A percentile compares a stretch with the other conserved stretches of the same genome.
Evolutionary conservation across 2,329 filamentous ascomycete genomes (phyloP).

Genomic region (Monilinia aucupariae): DNA sequence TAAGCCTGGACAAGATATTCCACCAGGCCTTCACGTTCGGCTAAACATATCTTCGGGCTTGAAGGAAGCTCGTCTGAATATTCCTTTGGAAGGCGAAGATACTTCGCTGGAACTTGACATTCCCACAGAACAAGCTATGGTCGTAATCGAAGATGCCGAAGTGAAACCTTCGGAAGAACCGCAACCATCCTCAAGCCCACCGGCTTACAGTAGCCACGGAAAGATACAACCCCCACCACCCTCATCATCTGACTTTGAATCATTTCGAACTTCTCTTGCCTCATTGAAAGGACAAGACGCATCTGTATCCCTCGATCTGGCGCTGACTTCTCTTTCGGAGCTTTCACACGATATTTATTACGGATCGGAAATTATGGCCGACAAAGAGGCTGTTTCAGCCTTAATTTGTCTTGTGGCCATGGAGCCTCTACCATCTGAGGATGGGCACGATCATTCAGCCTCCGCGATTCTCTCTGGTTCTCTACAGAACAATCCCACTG

Average conservation of each 20-base stretch:
- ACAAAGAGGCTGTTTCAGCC: conserved; percentile 47
- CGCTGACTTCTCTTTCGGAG: conserved; percentile 54
- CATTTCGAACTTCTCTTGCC: conserved; percentile 45
- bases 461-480: conserved; percentile 53
- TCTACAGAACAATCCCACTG: conserved; percentile 60
- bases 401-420: conserved; percentile 50
- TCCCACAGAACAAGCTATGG: conserved; percentile 41
- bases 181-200: conserved; percentile 45
- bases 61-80: conserved; percentile 62
- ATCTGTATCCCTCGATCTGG: conserved; percentile 27
- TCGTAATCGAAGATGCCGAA: conserved; percentile 27
- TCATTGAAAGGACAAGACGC: conserved; percentile 43
- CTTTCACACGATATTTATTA: conserved; percentile 66
- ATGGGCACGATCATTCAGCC: conserved; percentile 39
- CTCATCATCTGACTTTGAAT: conserved; percentile 34
- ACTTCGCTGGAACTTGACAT: conserved; percentile 49
- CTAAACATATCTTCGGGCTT: conserved; percentile 58
- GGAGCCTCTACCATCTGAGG: conserved; percentile 23
- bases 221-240: conserved; percentile 51
- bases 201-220: conserved; percentile 52
- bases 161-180: conserved; percentile 36
- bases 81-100: conserved; percentile 48
- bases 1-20: conserved; percentile 59
- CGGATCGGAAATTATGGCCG: conserved; percentile 56
- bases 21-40: conserved; percentile 59